Conservation (phyloP, 169 alveolate species). For the Plasmodium coatneyi region DNA sequence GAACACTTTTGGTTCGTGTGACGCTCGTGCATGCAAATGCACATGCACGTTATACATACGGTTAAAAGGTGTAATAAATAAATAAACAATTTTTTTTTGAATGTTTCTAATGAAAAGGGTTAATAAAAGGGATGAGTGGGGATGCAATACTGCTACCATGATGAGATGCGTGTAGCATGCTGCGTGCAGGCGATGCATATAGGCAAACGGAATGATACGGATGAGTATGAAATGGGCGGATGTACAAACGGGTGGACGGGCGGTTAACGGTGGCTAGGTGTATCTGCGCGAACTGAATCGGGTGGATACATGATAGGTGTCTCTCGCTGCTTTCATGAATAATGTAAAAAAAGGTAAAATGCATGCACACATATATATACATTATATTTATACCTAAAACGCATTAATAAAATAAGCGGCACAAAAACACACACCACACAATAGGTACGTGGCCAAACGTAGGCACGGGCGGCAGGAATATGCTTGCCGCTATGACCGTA, state of each 20-base stretch:
- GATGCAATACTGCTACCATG: background rate
- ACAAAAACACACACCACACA: background rate
- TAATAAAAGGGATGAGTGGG: background rate
- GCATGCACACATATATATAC: background rate
- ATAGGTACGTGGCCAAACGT: background rate
- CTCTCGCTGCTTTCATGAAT: background rate
- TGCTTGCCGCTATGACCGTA: background rate
- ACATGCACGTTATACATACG: background rate
- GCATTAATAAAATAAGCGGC: background rate
- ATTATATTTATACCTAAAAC: background rate
- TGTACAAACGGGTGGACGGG: background rate
- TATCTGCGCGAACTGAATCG: too few species aligned
- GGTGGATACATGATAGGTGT: background rate
- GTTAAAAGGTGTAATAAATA: background rate
- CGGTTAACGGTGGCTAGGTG: background rate
- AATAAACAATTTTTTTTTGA: background rate
- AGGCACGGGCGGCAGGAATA: background rate
- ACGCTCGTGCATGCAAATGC: constrained; percentile 3
- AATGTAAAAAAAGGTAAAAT: background rate
- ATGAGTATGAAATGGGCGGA: background rate
- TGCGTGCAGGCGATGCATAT: background rate
- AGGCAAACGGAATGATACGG: background rate
- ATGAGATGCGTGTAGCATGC: background rate
- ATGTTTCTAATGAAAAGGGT: background rate
- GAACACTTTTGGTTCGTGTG: background rate